These are phyloP conservation scores for Persicaria tinctoria DNA, from an alignment of 148 eudicot species.

Conservation along the genomic window DNA sequence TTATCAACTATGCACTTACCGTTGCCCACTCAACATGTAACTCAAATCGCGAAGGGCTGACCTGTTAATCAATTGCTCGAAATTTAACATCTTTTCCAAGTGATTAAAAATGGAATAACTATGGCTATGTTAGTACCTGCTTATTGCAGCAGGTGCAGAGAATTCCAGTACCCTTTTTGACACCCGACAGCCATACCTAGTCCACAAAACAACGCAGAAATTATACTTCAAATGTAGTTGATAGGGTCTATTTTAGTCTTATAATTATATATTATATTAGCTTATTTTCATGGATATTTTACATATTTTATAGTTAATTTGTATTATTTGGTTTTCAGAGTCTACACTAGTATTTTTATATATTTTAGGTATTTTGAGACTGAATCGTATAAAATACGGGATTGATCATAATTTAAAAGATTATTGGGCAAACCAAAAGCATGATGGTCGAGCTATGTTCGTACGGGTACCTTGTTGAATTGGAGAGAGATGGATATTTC, in stretches of 20 bases:
- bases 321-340: too few relatives aligned
- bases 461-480: too few relatives aligned
- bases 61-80: constrained; percentile 32
- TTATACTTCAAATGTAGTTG: neutral
- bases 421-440: too few relatives aligned
- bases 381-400: too few relatives aligned
- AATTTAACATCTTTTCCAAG: neutral
- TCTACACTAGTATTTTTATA: too few relatives aligned
- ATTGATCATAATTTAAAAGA: too few relatives aligned
- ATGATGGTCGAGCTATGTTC: too few relatives aligned
- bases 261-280: too few relatives aligned
- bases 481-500: too few relatives aligned
- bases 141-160: constrained; percentile 55
- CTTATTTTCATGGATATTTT: too few relatives aligned
- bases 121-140: constrained; percentile 36
- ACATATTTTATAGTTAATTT: too few relatives aligned
- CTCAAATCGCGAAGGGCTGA: constrained; percentile 90
- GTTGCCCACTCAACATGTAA: constrained; percentile 91
- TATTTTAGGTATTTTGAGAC: too few relatives aligned
- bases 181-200: constrained; percentile 59
- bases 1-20: constrained; percentile 43
- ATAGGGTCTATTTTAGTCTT: neutral
- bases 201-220: constrained; percentile 17
- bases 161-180: constrained; percentile 55
- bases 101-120: constrained; percentile 4